Base-by-base conservation (phyloP, 129 eudicot genomes). In the Centella asiatica region DNA sequence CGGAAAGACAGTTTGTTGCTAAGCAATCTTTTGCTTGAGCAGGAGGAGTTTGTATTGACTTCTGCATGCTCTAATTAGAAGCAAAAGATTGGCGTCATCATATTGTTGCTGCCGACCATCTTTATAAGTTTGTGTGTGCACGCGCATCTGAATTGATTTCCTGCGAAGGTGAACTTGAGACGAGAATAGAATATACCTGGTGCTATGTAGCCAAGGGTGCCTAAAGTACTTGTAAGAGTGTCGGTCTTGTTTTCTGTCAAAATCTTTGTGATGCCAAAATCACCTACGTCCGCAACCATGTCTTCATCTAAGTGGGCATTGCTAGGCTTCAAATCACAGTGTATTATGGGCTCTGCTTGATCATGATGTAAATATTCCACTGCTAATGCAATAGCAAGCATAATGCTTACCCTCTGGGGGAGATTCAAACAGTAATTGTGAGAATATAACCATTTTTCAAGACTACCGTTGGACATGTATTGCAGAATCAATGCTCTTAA, bases 371-470 rank as follows among this genome's bases (percentile, higher is more conserved):
- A 42, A 24, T 65, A 65, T 34, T 65, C 69, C 29, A 51, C 10
- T 19, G 60, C 69, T n/a, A 50, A 14, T 50, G 59, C 69, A 50
- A 65, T 60, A 65, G 49, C 69, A 19, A 65, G 60, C 60, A 50
- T 50, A 23, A 65, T 50, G 37, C 54, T 50, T 8, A 65, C 69
- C 49, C 69, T 49, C 29, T 33, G 60, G 14, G 39, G 60, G 20
- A 65, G 69, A 50, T 65, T 33, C 69, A 65, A 64, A 46, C 69
- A 46, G 19, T 47, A 36, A 6, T 65, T 49, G 27, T 33, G 48
- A 48, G 60, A 65, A 32, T 65, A 65, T 36, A 65, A 23, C 69
- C 69, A 50, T 36, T 36, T 65, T n/a, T 65, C 69, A 65, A 65
- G 60, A 28, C 59, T 65, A 22, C 69, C 69, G 22, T 65, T 49